Conservation (phyloP, 768 basidiomycete genomes). For the Clitopilus passeckerianus region DNA sequence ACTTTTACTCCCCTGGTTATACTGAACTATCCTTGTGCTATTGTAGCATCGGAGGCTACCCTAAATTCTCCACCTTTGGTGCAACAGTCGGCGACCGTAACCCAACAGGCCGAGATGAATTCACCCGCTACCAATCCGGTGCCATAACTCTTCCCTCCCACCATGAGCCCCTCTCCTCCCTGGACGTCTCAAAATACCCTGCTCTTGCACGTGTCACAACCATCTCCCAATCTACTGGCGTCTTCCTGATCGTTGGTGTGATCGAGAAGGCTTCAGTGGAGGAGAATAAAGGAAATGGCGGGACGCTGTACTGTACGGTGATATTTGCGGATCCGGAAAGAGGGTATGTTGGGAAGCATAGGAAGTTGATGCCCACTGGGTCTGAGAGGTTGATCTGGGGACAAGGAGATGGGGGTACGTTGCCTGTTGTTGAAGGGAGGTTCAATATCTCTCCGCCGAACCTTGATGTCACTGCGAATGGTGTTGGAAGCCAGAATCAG, state of each 20-base stretch:
- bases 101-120: constrained; percentile 53
- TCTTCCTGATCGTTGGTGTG: constrained; percentile 57
- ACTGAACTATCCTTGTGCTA: not conserved
- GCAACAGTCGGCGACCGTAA: constrained; percentile 43
- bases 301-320: constrained; percentile 58
- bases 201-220: constrained; percentile 40
- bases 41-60: constrained; percentile 43
- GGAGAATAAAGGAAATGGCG: constrained; percentile 29
- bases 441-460: constrained; percentile 18
- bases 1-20: no score
- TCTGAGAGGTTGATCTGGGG: constrained; percentile 61
- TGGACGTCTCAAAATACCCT: constrained; percentile 10
- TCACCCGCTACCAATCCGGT: constrained; percentile 44
- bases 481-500: not conserved
- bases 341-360: constrained; percentile 56
- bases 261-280: constrained; percentile 33
- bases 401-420: constrained; percentile 47
- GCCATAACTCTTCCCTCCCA: constrained; percentile 53
- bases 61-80: constrained; percentile 52
- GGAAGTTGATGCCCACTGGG: constrained; percentile 62
- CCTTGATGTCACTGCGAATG: not conserved
- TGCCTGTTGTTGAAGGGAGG: constrained; percentile 40
- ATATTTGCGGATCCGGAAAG: constrained; percentile 49
- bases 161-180: not conserved
- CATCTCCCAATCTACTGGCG: constrained; percentile 39